phyloP scores from a whole-genome alignment of 148 eudicot genomes.

The Persicaria tinctoria region DNA sequence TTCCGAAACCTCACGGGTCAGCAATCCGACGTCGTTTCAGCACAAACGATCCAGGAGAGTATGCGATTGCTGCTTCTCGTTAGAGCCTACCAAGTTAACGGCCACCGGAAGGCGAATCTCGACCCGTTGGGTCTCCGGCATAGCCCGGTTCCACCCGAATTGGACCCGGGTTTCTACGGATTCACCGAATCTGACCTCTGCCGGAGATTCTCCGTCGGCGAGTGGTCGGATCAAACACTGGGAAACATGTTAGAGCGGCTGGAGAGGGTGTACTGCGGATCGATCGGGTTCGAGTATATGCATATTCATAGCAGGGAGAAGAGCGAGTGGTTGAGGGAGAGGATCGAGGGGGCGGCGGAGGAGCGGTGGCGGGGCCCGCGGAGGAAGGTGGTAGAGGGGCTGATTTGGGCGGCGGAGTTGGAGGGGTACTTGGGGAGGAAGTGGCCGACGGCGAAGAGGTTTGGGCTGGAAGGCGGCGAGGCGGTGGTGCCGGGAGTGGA shows the following conservation, averaged over 20 bases:
- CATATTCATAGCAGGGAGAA: slow-evolving; percentile 55
- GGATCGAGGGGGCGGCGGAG: slow-evolving; percentile 28
- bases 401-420: slow-evolving; percentile 61
- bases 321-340: slow-evolving; percentile 64
- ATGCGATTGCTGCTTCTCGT: slow-evolving; percentile 57
- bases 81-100: slow-evolving; percentile 71
- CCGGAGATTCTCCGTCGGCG: slow-evolving; percentile 56
- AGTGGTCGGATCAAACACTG: slow-evolving; percentile 56
- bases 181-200: slow-evolving; percentile 63
- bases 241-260: slow-evolving; percentile 50
- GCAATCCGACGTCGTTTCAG: slow-evolving; percentile 49
- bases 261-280: slow-evolving; percentile 66
- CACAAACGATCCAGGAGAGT: slow-evolving; percentile 65
- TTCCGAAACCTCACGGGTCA: slow-evolving; percentile 62
- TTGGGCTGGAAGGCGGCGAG: slow-evolving; percentile 70
- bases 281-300: slow-evolving; percentile 64
- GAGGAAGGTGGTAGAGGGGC: slow-evolving; percentile 49
- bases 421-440: slow-evolving; percentile 63
- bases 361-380: not conserved
- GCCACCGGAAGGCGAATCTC: slow-evolving; percentile 63
- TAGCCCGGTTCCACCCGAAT: slow-evolving; percentile 40
- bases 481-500: slow-evolving; percentile 67
- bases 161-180: slow-evolving; percentile 58
- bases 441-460: slow-evolving; percentile 68
- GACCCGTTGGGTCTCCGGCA: slow-evolving; percentile 46